These are phyloP conservation scores for Meyerozyma smithsonii DNA, from an alignment of 1,139 yeast species.

Conservation along the genomic window DNA sequence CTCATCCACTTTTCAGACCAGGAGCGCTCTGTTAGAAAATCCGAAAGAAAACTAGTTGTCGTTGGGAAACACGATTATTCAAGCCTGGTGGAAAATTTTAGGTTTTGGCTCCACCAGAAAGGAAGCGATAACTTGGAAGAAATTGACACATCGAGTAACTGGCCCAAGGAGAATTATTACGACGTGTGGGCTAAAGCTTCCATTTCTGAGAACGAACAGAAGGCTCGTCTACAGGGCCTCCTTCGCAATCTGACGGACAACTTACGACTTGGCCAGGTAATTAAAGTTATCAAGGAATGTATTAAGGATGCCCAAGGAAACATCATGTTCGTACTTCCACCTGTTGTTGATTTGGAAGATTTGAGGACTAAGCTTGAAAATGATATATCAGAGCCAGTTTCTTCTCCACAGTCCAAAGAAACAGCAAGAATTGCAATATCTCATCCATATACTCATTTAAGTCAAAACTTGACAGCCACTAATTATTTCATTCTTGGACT, in stretches of 20 bases:
- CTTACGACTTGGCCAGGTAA: conserved; percentile 6
- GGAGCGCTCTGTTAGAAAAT: conserved; percentile 14
- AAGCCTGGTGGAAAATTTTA: conserved; percentile 2
- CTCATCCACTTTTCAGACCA: conserved; percentile 15
- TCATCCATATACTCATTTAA: background rate
- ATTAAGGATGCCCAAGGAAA: conserved; percentile 6
- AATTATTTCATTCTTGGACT: conserved; percentile 19
- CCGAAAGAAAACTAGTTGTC: conserved; percentile 12
- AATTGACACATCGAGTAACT: conserved; percentile 7
- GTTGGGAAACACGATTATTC: conserved; percentile 6
- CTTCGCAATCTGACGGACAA: conserved; percentile 9
- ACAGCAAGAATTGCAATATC: background rate
- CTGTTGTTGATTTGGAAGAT: conserved; percentile 7
- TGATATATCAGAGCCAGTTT: conserved; percentile 5
- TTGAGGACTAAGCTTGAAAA: conserved; percentile 3
- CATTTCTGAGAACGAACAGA: conserved; percentile 12
- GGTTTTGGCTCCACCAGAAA: conserved; percentile 2
- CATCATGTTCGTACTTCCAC: conserved; percentile 16
- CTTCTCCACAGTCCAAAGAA: background rate
- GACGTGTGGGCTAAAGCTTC: conserved; percentile 11
- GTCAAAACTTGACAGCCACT: background rate
- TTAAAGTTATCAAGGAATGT: conserved; percentile 6
- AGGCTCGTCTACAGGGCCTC: conserved; percentile 14
- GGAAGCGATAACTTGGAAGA: conserved; percentile 5
- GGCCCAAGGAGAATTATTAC: conserved; percentile 8